Evolutionary conservation across 345 rosid genomes (phyloP), one percentile per base, ranked within the genome.

Genomic region (Citrus cavaleriei): DNA sequence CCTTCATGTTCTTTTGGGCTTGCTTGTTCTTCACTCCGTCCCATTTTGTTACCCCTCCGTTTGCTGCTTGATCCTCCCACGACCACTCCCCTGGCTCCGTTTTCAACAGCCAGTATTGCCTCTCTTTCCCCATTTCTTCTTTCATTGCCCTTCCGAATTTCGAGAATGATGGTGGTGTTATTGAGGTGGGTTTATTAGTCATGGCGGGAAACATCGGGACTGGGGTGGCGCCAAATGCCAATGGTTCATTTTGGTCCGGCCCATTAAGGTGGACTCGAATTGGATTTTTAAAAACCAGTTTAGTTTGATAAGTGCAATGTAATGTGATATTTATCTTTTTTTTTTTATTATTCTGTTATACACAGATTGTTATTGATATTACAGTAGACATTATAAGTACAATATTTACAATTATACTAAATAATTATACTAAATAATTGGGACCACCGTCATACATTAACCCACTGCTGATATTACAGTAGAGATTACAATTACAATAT

Each of bases 61-160:
- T 91, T 16, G 92, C 80, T 21, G 84, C 89, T 78, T 96, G 99
- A 81, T 96, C 98, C 22, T 93, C 95, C 98, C 98, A 96, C 55
- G 99, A 93, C 97, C 99, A 96, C 79, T 94, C 97, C 22, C 92
- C 87, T 25, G 98, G 94, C 83, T 96, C 99, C 9, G 99, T 94
- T 78, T 96, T 96, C 61, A 96, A 86, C 8, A 96, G 90, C 97
- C 98, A 94, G 84, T 82, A 89, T 28, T 84, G 89, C 77, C 73
- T 88, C 49, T 71, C 72, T 70, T 86, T 85, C 76, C 14, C 87
- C 89, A 84, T 85, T 70, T 68, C 27, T 10, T 12, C 24, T 24
- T 9, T 22, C 49, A 2, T 13, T 32, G 30, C 22, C 22, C n/a
- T 27, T 19, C 9, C 13, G 0, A 10, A 42, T 12, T 10, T 28